Conservation (phyloP, 2,329 filamentous ascomycete species). For the Venturia pyrina region DNA sequence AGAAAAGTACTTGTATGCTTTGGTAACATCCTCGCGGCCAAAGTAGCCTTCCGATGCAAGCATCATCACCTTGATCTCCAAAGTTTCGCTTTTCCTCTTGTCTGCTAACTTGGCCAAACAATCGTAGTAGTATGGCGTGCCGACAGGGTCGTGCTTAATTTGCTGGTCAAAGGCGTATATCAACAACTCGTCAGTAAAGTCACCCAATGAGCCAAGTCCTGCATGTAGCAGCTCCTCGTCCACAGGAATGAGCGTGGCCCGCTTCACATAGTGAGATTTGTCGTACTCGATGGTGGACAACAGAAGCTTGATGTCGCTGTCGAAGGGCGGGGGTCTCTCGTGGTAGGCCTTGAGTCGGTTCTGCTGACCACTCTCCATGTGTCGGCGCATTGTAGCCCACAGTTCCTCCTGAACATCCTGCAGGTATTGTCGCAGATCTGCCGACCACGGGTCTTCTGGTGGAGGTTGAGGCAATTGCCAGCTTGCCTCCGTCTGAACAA, state of each 20-base stretch:
- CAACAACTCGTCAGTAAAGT: conserved; percentile 54
- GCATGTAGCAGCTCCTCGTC: conserved; percentile 42
- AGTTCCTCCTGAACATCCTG: conserved; percentile 13
- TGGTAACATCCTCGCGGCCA: conserved; percentile 44
- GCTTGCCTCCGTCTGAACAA: conserved; percentile 26
- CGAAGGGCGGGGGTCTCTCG: conserved; percentile 4
- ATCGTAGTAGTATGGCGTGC: conserved; percentile 52
- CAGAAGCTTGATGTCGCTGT: conserved; percentile 7
- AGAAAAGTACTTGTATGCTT: conserved; percentile 51
- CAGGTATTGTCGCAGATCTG: conserved; percentile 6
- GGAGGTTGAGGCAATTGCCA: conserved; percentile 9
- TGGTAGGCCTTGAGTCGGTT: conserved; percentile 4
- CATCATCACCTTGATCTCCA: conserved; percentile 48
- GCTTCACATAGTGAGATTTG: conserved; percentile 10
- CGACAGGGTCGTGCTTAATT: conserved; percentile 42
- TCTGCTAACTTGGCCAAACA: conserved; percentile 51
- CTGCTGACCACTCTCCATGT: not conserved
- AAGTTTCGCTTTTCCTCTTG: conserved; percentile 44
- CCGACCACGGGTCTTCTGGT: conserved; percentile 6
- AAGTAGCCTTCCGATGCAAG: conserved; percentile 50
- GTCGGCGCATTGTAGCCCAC: conserved; percentile 8
- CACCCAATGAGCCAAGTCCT: conserved; percentile 50
- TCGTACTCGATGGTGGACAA: conserved; percentile 10
- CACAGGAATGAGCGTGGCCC: conserved; percentile 17
- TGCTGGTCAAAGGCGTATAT: conserved; percentile 55